Evolutionary conservation across 2,329 filamentous ascomycete genomes (phyloP).

Genomic region (Alternaria gaisen): DNA sequence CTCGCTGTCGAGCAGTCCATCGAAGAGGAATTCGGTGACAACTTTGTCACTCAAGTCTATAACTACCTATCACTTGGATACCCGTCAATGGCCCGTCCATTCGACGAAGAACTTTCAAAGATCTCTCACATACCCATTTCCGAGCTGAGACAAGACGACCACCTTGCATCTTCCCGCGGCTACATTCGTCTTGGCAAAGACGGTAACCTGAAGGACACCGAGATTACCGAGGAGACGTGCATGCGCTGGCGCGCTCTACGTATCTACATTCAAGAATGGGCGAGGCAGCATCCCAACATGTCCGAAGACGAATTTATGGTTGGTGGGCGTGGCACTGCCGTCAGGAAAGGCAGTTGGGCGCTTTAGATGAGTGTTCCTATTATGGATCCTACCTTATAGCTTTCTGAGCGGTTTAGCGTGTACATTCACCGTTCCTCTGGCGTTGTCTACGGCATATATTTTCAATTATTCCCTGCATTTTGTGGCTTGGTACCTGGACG

Average conservation of each 20-base stretch:
- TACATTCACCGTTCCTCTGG: constrained; percentile 10
- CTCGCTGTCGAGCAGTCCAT: constrained; percentile 58
- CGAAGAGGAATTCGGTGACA: constrained; percentile 76
- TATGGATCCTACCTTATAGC: constrained; percentile 7
- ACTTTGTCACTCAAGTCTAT: constrained; percentile 93
- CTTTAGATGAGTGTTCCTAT: constrained; percentile 23
- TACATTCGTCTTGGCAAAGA: constrained; percentile 70
- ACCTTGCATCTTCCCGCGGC: constrained; percentile 69
- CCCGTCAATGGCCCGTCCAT: constrained; percentile 81
- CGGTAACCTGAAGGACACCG: constrained; percentile 59
- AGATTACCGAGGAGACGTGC: constrained; percentile 63
- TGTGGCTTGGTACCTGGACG: not conserved
- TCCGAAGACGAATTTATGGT: constrained; percentile 37
- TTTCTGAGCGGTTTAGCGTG: constrained; percentile 32
- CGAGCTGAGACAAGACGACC: constrained; percentile 77
- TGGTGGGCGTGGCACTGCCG: constrained; percentile 53
- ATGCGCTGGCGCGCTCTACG: constrained; percentile 84
- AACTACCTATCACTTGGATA: constrained; percentile 96
- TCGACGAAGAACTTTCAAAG: constrained; percentile 84
- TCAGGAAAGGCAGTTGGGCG: constrained; percentile 60
- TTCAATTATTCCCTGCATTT: not conserved
- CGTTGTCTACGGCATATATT: not conserved
- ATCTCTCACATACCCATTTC: constrained; percentile 75
- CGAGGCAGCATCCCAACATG: constrained; percentile 81
- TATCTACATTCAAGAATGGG: constrained; percentile 89